Evolutionary conservation across 805 yeast genomes (phyloP), one percentile per base, ranked within the genome.

Genomic region (Myxozyma geophila): DNA sequence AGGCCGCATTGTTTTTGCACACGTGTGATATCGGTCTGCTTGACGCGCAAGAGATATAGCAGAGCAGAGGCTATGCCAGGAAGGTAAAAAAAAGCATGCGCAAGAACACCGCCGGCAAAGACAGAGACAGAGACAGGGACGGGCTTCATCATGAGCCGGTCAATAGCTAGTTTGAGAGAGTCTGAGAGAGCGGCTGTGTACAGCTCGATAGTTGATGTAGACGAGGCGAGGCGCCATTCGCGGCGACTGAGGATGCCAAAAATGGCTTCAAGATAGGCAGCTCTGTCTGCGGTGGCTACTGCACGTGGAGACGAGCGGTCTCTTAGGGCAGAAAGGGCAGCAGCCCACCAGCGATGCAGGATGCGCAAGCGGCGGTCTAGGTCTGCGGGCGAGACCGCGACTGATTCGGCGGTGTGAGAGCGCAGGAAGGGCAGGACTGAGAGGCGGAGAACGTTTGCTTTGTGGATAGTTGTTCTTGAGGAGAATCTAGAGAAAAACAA

Each of bases 71-170:
- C 83, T 4, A 87, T 81, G 35, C 82, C 79, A 0, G 86, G 85
- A 2, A 87, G 74, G 64, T 80, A 76, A 72, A 83, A 82, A 67
- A 81, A 88, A 2, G 85, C 77, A 70, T 85, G 84, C 0, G 92
- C 92, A 72, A 88, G 82, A 2, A 86, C 81, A 70, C 88, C 88
- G 6, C 93, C 93, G 12, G 85, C 77, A 68, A 88, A 87, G 2
- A 91, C 90, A 23, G 85, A 79, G 21, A 83, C 74, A 6, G 87
- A 79, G n/a, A 85, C 74, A 0, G 89, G 80, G 10, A 86, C 76
- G 28, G 78, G 78, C 66, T 86, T 86, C 60, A 80, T 70, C 54
- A 79, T 76, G 61, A 86, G 75, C 67, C 82, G 81, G 56, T 76
- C 73, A 12, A 88, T 78, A 59, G 84, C 79, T 68, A 79, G 82